phyloP scores from a whole-genome alignment of 2,329 filamentous ascomycete species.

The Cyanodermella asteris region DNA sequence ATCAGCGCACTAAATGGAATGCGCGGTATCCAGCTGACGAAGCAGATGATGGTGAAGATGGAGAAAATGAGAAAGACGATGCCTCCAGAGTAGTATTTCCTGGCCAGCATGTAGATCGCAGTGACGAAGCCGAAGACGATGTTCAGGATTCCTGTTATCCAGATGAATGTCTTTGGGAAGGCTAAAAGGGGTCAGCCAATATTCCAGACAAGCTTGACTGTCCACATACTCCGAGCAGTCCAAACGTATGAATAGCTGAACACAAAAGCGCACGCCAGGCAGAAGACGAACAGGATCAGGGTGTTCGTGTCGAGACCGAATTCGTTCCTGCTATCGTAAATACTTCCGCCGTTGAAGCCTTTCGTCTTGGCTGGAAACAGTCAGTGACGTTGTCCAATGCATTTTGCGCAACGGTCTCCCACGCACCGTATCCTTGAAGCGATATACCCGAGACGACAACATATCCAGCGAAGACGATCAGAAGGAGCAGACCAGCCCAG shows the following conservation, averaged over 20 bases:
- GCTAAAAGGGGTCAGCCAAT: too few species aligned
- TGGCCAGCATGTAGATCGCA: slow-evolving; percentile 63
- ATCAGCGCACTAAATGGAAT: slow-evolving; percentile 85
- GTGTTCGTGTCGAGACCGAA: slow-evolving; percentile 65
- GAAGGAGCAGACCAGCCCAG: slow-evolving; percentile 68
- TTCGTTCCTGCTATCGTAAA: slow-evolving; percentile 45
- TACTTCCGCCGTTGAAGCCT: slow-evolving; percentile 43
- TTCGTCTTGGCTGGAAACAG: too few species aligned
- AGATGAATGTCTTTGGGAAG: slow-evolving; percentile 81
- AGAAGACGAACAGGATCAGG: slow-evolving; percentile 63
- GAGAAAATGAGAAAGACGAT: slow-evolving; percentile 72
- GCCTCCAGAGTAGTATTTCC: slow-evolving; percentile 58
- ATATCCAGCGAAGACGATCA: slow-evolving; percentile 46
- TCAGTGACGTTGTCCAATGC: too few species aligned
- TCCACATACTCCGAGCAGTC: slow-evolving; percentile 46
- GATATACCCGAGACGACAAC: slow-evolving; percentile 53
- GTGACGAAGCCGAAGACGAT: slow-evolving; percentile 68
- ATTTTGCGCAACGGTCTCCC: too few species aligned
- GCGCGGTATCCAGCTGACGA: slow-evolving; percentile 70
- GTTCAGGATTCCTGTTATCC: slow-evolving; percentile 77
- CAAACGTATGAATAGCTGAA: slow-evolving; percentile 61
- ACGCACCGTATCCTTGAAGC: slow-evolving; percentile 49
- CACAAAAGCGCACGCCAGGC: slow-evolving; percentile 49
- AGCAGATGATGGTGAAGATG: slow-evolving; percentile 61
- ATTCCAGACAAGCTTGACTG: too few species aligned